Percentiles rank a stretch among this genome's conserved stretches.
phyloP scores from a whole-genome alignment of 2,329 filamentous ascomycete genomes.

The Diplodia seriata region DNA sequence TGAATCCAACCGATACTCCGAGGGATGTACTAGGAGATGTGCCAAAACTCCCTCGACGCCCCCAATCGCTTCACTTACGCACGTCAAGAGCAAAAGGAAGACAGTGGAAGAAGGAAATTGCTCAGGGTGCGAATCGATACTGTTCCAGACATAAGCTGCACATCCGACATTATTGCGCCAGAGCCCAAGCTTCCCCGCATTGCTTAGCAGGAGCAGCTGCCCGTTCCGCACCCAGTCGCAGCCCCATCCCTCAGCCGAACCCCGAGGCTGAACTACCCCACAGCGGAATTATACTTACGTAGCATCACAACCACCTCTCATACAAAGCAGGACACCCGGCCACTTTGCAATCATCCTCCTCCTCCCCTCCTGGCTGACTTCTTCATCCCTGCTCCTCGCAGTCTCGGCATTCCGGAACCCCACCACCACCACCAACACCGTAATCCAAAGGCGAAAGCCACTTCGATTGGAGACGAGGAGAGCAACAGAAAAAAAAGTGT shows the following conservation, averaged over 20 bases:
- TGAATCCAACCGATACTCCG: too few relatives aligned
- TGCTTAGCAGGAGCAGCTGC: not conserved
- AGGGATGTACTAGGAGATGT: too few relatives aligned
- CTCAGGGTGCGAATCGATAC: not conserved
- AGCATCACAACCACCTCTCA: not conserved
- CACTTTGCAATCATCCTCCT: not conserved
- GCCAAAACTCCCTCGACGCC: too few relatives aligned
- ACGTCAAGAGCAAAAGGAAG: not conserved
- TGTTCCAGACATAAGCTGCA: too few relatives aligned
- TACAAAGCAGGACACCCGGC: not conserved
- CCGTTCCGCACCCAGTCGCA: not conserved
- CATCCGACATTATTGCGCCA: not conserved
- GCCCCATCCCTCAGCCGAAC: not conserved
- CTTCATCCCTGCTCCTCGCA: too few relatives aligned
- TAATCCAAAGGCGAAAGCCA: too few relatives aligned
- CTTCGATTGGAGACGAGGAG: not conserved
- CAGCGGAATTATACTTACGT: not conserved
- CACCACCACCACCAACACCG: too few relatives aligned
- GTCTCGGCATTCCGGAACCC: too few relatives aligned
- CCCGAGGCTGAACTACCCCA: constrained; percentile 14
- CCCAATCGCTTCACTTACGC: too few relatives aligned
- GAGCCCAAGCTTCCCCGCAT: constrained; percentile 11
- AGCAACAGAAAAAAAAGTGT: too few relatives aligned
- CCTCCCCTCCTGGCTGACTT: not conserved
- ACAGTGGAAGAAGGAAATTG: not conserved